Conservation (phyloP, 169 alveolate genomes). For the Plasmodium vivax region DNA sequence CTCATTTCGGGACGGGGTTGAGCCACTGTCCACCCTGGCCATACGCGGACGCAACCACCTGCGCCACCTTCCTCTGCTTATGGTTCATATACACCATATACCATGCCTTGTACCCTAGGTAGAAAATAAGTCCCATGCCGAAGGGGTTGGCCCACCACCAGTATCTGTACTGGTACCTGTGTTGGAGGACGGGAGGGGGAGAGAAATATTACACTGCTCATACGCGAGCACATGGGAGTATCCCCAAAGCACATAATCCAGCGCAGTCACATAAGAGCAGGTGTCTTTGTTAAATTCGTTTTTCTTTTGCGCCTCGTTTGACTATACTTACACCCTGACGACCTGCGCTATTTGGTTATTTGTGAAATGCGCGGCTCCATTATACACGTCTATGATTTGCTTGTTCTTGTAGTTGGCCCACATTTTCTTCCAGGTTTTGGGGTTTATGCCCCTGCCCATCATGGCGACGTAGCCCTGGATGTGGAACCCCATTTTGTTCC, state of each 20-base stretch:
- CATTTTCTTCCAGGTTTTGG: constrained; percentile 80
- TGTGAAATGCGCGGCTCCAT: constrained; percentile 75
- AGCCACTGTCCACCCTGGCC: constrained; percentile 94
- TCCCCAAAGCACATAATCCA: not conserved
- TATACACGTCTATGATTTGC: constrained; percentile 78
- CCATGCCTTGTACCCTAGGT: constrained; percentile 88
- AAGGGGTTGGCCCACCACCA: constrained; percentile 94
- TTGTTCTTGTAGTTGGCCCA: constrained; percentile 81
- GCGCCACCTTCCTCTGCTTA: constrained; percentile 90
- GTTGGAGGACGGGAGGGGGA: not conserved
- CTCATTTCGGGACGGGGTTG: constrained; percentile 89
- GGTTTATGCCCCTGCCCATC: constrained; percentile 85
- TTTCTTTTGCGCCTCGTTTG: not conserved
- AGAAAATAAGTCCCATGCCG: constrained; percentile 89
- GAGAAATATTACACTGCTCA: not conserved
- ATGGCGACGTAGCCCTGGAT: constrained; percentile 82
- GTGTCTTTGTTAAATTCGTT: not conserved
- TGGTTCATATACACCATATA: constrained; percentile 89
- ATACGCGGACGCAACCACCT: constrained; percentile 90
- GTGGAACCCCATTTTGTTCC: constrained; percentile 83
- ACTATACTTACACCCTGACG: constrained; percentile 78
- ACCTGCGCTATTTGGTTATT: constrained; percentile 84
- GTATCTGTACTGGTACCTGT: constrained; percentile 83
- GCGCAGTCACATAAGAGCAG: not conserved
- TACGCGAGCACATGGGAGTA: not conserved